Evolutionary conservation across 129 eudicot species (phyloP).

Genomic region (Tagetes erecta): DNA sequence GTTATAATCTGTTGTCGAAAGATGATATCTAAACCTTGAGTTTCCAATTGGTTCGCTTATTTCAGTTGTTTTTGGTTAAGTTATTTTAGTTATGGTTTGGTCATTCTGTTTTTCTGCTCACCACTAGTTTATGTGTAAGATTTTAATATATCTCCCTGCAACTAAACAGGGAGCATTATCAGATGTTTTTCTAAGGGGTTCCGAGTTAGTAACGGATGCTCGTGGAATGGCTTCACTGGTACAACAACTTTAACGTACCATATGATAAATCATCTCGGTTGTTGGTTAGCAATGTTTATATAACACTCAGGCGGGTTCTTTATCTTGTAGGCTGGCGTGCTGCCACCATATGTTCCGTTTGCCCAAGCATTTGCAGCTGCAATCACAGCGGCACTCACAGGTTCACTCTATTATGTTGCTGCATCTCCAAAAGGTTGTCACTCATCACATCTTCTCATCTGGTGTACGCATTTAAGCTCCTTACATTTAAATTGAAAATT

Average conservation of each 20-base stretch:
- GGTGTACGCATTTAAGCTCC: not conserved
- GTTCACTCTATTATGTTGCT: conserved; percentile 84
- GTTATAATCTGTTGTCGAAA: too few species aligned
- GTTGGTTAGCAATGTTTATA: too few species aligned
- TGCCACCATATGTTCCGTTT: conserved; percentile 95
- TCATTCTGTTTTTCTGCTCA: too few species aligned
- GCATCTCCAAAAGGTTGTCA: conserved; percentile 90
- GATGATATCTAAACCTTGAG: too few species aligned
- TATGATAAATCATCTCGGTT: not conserved
- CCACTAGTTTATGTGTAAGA: not conserved
- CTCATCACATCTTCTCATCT: not conserved
- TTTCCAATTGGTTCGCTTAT: too few species aligned
- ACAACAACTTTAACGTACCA: conserved; percentile 1
- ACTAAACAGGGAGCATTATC: conserved; percentile 79
- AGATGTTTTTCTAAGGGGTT: conserved; percentile 69
- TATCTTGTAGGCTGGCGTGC: conserved; percentile 63
- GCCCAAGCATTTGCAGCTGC: conserved; percentile 99
- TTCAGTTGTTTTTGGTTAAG: too few species aligned
- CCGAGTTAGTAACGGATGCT: conserved; percentile 59
- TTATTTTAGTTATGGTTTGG: too few species aligned
- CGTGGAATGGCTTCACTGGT: conserved; percentile 94
- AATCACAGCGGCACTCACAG: conserved; percentile 92
- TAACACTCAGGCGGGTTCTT: not conserved
- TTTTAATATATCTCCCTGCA: not conserved
- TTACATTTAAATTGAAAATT: not conserved